Evolutionary conservation across 495 filamentous ascomycete genomes (phyloP).

Genomic region (Physcia stellaris): DNA sequence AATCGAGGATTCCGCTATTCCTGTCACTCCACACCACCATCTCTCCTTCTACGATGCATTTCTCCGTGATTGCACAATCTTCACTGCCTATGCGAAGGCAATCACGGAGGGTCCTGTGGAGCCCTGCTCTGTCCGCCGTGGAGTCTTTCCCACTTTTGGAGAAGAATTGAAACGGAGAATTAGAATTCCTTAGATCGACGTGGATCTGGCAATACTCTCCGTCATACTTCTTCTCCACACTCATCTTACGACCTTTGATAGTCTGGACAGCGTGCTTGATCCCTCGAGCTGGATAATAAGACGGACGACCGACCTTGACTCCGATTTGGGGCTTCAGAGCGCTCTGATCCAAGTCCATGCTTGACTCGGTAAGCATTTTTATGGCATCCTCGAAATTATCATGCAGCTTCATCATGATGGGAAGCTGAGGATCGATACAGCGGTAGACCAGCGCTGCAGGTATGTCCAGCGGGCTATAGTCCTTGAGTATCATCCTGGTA

Average conservation of each 20-base stretch:
- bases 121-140: constrained; percentile 47
- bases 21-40: constrained; percentile 62
- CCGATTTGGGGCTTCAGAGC: constrained; percentile 49
- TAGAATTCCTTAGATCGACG: constrained; percentile 46
- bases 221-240: constrained; percentile 72
- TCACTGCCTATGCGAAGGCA: constrained; percentile 42
- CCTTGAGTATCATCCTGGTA: constrained; percentile 67
- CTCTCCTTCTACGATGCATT: constrained; percentile 74
- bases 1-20: constrained; percentile 45
- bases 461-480: constrained; percentile 47
- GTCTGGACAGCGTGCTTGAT: constrained; percentile 59
- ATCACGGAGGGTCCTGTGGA: constrained; percentile 39
- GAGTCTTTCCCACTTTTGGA: constrained; percentile 88
- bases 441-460: constrained; percentile 31
- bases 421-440: constrained; percentile 42
- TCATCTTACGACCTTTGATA: constrained; percentile 43
- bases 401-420: constrained; percentile 52
- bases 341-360: neutral
- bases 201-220: constrained; percentile 86
- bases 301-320: constrained; percentile 60
- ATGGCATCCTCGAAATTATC: constrained; percentile 42
- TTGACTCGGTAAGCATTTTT: constrained; percentile 21
- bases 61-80: constrained; percentile 40
- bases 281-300: constrained; percentile 60
- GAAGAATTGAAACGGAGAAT: constrained; percentile 59